Percentiles rank a stretch among this genome's conserved stretches.
Conservation (phyloP, 192 early-diverging fungal genomes). For the Backusella macrospora region DNA sequence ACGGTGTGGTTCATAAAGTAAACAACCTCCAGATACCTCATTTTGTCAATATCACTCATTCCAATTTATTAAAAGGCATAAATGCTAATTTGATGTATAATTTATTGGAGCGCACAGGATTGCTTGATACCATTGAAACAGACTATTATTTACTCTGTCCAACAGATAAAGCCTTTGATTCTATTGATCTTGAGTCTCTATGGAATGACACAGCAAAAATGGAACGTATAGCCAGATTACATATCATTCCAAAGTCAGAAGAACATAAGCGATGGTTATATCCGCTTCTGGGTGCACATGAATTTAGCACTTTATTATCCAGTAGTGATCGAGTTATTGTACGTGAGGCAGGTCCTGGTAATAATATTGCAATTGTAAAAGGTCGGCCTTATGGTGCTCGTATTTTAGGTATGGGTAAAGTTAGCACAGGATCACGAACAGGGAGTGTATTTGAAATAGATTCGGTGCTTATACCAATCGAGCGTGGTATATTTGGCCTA, state of each 20-base stretch:
- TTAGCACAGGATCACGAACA: constrained; percentile 18
- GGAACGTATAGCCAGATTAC: constrained; percentile 58
- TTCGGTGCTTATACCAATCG: constrained; percentile 27
- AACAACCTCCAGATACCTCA: constrained; percentile 47
- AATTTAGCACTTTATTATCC: constrained; percentile 26
- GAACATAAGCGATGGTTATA: constrained; percentile 11
- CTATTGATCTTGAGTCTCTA: constrained; percentile 39
- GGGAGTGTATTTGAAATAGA: constrained; percentile 34
- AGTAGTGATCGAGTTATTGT: constrained; percentile 19
- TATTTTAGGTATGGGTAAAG: constrained; percentile 25
- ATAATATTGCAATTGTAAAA: constrained; percentile 24
- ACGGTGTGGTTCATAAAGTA: constrained; percentile 55
- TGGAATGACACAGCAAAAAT: constrained; percentile 45
- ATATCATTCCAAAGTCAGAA: constrained; percentile 57
- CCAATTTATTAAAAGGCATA: constrained; percentile 47
- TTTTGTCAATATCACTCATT: constrained; percentile 43
- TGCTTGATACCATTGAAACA: constrained; percentile 32
- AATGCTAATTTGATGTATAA: constrained; percentile 44
- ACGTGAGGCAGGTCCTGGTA: constrained; percentile 15
- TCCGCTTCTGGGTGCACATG: not conserved
- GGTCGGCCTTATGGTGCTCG: constrained; percentile 19
- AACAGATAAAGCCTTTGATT: constrained; percentile 54
- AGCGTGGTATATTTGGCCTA: constrained; percentile 21
- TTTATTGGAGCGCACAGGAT: constrained; percentile 43
- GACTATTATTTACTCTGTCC: constrained; percentile 54